These are phyloP conservation scores for Erodium texanum DNA, from an alignment of 441 rosid species.

Conservation along the genomic window DNA sequence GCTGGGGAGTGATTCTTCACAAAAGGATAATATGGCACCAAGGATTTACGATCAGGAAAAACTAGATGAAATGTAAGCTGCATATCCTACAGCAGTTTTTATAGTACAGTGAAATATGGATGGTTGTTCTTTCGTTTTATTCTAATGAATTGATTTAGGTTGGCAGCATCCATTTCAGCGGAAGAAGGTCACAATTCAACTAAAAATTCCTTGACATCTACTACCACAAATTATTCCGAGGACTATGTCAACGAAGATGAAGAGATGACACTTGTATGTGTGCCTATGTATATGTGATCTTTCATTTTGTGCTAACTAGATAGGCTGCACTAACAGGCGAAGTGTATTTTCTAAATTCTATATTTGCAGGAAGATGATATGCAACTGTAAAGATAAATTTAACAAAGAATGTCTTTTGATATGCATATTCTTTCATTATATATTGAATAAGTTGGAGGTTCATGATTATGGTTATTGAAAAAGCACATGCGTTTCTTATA, in stretches of 20 bases:
- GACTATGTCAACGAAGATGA: slow-evolving; percentile 58
- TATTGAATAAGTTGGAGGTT: not conserved
- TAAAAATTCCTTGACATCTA: slow-evolving; percentile 37
- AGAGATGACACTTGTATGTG: slow-evolving; percentile 59
- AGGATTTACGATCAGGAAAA: slow-evolving; percentile 35
- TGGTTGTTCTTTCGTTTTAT: slow-evolving; percentile 14
- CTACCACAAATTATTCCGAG: slow-evolving; percentile 34
- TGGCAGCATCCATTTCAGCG: slow-evolving; percentile 60
- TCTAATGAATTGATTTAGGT: slow-evolving; percentile 36
- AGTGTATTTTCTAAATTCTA: not conserved
- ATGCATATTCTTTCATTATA: not conserved
- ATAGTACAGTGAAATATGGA: slow-evolving; percentile 12
- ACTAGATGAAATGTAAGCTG: slow-evolving; percentile 65
- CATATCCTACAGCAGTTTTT: slow-evolving; percentile 12
- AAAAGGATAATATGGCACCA: slow-evolving; percentile 20
- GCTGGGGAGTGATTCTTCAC: slow-evolving; percentile 17
- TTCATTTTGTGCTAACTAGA: not conserved
- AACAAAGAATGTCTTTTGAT: not conserved
- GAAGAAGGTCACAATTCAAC: slow-evolving; percentile 31
- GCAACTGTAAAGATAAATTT: not conserved
- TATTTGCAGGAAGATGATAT: not conserved
- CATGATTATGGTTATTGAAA: not conserved
- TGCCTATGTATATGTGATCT: not conserved
- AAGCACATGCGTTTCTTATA: not conserved
- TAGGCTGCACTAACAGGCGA: not conserved